Percentiles rank a stretch among this genome's conserved stretches.
phyloP scores from a whole-genome alignment of 495 filamentous ascomycete genomes.

The Podospora pseudopauciseta region DNA sequence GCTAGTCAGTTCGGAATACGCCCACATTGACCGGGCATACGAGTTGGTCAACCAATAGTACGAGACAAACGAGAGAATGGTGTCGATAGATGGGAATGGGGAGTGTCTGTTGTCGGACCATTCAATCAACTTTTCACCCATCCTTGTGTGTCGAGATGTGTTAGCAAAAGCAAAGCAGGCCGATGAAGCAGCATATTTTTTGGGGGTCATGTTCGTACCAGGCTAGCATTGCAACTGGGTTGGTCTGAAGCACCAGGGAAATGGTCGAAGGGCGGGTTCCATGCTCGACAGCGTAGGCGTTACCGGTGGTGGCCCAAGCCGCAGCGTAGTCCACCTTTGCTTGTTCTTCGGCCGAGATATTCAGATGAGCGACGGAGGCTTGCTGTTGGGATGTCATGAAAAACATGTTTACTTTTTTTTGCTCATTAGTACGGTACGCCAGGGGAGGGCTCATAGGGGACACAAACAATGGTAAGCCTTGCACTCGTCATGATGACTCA shows the following conservation, averaged over 20 bases:
- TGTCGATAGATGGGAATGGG: constrained; percentile 40
- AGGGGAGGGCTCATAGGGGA: not conserved
- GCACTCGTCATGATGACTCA: constrained; percentile 39
- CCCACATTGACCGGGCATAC: constrained; percentile 55
- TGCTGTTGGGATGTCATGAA: constrained; percentile 19
- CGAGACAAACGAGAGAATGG: constrained; percentile 54
- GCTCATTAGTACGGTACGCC: constrained; percentile 6
- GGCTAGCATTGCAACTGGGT: constrained; percentile 59
- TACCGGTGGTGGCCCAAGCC: constrained; percentile 32
- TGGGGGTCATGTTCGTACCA: constrained; percentile 45
- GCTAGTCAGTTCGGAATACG: constrained; percentile 41
- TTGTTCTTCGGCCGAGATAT: constrained; percentile 19
- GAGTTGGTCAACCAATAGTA: constrained; percentile 66
- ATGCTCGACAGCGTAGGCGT: constrained; percentile 56
- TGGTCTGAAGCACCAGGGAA: constrained; percentile 53
- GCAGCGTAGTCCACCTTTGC: constrained; percentile 9
- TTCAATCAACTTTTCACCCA: constrained; percentile 64
- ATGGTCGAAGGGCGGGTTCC: constrained; percentile 60
- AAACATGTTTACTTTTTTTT: constrained; percentile 29
- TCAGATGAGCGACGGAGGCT: constrained; percentile 15
- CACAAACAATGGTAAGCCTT: constrained; percentile 41
- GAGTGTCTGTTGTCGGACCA: constrained; percentile 53
- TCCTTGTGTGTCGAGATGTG: constrained; percentile 36
- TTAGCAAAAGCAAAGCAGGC: not conserved
- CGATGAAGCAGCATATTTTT: not conserved